A percentile compares a stretch with the other conserved stretches of the same genome.
phyloP scores from a whole-genome alignment of 495 filamentous ascomycete species.

The Tuber indicum region DNA sequence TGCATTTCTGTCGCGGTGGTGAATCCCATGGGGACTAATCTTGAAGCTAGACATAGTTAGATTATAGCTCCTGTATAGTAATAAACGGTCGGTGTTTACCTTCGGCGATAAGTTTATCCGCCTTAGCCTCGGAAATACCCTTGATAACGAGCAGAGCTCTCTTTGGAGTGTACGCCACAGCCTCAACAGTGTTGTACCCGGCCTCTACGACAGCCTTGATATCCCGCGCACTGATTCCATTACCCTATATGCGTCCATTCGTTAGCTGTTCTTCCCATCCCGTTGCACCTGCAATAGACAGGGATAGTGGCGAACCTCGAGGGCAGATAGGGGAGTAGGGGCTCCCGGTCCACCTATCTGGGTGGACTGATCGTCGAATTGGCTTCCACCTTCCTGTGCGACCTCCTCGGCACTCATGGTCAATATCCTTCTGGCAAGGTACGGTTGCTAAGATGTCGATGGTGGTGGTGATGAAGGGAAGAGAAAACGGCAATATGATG shows the following conservation, averaged over 20 bases:
- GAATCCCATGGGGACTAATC: slow-evolving; percentile 96
- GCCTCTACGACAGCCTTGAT: slow-evolving; percentile 88
- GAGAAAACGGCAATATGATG: background rate
- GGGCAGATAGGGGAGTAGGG: slow-evolving; percentile 75
- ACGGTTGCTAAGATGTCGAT: background rate
- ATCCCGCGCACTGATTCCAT: slow-evolving; percentile 82
- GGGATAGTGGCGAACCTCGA: slow-evolving; percentile 61
- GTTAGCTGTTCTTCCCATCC: background rate
- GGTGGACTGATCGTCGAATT: slow-evolving; percentile 55
- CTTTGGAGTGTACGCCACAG: slow-evolving; percentile 88
- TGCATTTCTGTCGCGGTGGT: slow-evolving; percentile 99
- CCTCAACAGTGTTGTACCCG: slow-evolving; percentile 89
- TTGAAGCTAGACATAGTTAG: slow-evolving; percentile 59
- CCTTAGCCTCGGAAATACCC: slow-evolving; percentile 94
- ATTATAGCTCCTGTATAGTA: background rate
- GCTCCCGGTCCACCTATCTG: slow-evolving; percentile 71
- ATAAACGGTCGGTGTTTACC: slow-evolving; percentile 49
- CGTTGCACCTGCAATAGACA: slow-evolving; percentile 1
- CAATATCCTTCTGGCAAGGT: background rate
- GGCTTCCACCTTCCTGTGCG: slow-evolving; percentile 51
- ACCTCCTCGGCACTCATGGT: slow-evolving; percentile 56
- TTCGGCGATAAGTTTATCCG: slow-evolving; percentile 84
- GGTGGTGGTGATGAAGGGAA: background rate
- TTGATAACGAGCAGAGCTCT: slow-evolving; percentile 87
- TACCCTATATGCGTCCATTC: slow-evolving; percentile 49